These are phyloP conservation scores for Phytopythium oedochilum DNA, from an alignment of 352 stramenopile species.

Conservation along the genomic window DNA sequence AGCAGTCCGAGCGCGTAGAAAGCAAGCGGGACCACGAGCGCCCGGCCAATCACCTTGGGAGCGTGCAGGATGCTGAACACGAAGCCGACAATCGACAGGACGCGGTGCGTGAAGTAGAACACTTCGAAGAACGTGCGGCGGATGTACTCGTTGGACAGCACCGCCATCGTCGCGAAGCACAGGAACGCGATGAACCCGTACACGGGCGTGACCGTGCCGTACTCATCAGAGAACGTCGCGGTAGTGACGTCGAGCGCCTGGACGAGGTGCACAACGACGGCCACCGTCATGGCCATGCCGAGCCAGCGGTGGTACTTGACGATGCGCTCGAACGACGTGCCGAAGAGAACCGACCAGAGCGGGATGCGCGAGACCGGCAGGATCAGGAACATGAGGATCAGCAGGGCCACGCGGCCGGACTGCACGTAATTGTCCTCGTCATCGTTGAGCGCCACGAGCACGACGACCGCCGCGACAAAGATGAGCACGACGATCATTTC, in stretches of 20 bases:
- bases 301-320: slow-evolving; percentile 86
- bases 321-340: slow-evolving; percentile 74
- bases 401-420: slow-evolving; percentile 50
- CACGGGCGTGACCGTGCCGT: slow-evolving; percentile 48
- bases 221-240: slow-evolving; percentile 37
- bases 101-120: slow-evolving; percentile 75
- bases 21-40: slow-evolving; percentile 52
- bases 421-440: slow-evolving; percentile 29
- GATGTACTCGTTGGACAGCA: slow-evolving; percentile 56
- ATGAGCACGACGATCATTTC: slow-evolving; percentile 64
- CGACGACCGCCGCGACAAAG: slow-evolving; percentile 46
- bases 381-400: slow-evolving; percentile 81
- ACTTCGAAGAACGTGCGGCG: slow-evolving; percentile 66
- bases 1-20: slow-evolving; percentile 58
- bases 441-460: slow-evolving; percentile 31
- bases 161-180: slow-evolving; percentile 44
- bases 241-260: slow-evolving; percentile 35
- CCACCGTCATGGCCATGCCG: slow-evolving; percentile 48
- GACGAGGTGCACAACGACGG: slow-evolving; percentile 57
- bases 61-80: slow-evolving; percentile 75
- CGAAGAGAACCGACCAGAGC: slow-evolving; percentile 68
- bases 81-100: slow-evolving; percentile 65
- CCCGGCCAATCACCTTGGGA: slow-evolving; percentile 44
- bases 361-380: slow-evolving; percentile 54
- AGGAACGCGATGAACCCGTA: slow-evolving; percentile 62